Percentiles rank a stretch among this genome's conserved stretches.
Conservation (phyloP, 2,329 filamentous ascomycete species). For the Purpureocillium takamizusanense region DNA sequence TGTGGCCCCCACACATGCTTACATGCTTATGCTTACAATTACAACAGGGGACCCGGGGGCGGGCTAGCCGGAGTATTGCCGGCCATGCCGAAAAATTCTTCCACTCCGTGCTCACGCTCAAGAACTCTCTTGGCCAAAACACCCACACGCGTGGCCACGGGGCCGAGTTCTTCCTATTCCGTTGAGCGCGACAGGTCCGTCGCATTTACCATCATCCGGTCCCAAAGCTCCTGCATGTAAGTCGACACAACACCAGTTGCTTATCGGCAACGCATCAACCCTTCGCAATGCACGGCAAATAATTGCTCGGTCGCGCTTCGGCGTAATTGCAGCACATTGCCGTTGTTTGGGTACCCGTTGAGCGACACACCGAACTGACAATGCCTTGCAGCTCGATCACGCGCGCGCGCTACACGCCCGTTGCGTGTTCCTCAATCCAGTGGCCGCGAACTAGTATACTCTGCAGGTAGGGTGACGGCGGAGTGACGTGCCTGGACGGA, state of each 20-base stretch:
- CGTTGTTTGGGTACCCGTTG: neutral
- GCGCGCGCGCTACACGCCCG: constrained; percentile 5
- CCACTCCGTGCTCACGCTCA: constrained; percentile 12
- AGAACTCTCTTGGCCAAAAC: constrained; percentile 26
- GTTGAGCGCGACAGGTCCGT: constrained; percentile 28
- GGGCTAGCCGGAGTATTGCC: too few relatives aligned
- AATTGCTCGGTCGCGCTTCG: constrained; percentile 5
- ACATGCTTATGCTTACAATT: too few relatives aligned
- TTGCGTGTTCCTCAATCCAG: constrained; percentile 5
- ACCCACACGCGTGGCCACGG: constrained; percentile 21
- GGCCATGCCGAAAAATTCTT: too few relatives aligned
- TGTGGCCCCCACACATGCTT: too few relatives aligned
- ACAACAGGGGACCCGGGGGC: too few relatives aligned
- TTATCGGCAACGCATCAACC: constrained; percentile 5
- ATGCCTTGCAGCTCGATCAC: constrained; percentile 9
- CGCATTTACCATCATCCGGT: constrained; percentile 34
- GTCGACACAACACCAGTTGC: constrained; percentile 13
- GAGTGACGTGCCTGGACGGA: too few relatives aligned
- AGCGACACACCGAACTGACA: constrained; percentile 9
- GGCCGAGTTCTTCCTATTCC: constrained; percentile 40
- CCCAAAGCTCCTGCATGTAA: constrained; percentile 23
- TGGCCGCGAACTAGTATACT: neutral
- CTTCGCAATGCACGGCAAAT: neutral
- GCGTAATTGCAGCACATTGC: too few relatives aligned
- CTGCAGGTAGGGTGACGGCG: neutral